Conservation (phyloP, 2,329 filamentous ascomycete genomes). For the Colletotrichum gigasporum region DNA sequence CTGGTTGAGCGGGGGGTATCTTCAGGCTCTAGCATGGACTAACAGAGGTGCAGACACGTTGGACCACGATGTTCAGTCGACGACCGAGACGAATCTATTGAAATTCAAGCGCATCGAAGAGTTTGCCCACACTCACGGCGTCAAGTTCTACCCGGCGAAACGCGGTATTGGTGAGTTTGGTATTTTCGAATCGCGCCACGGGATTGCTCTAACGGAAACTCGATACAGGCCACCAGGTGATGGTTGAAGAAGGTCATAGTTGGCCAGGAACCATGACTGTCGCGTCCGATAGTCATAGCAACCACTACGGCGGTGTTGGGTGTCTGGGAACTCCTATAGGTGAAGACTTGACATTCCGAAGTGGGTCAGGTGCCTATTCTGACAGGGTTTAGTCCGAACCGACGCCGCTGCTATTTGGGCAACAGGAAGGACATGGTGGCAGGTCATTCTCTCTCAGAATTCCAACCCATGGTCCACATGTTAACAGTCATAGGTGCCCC, state of each 20-base stretch:
- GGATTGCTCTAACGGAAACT: too few relatives aligned
- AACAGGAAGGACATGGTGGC: conserved; percentile 86
- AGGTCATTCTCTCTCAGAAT: too few relatives aligned
- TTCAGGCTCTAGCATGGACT: too few relatives aligned
- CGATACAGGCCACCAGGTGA: conserved; percentile 89
- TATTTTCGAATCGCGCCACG: too few relatives aligned
- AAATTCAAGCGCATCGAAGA: conserved; percentile 86
- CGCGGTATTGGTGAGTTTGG: conserved; percentile 80
- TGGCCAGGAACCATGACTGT: conserved; percentile 90
- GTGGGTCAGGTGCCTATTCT: too few relatives aligned
- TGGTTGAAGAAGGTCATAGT: conserved; percentile 83
- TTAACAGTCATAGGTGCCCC: too few relatives aligned
- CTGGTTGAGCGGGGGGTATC: too few relatives aligned
- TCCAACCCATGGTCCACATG: too few relatives aligned
- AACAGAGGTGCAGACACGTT: too few relatives aligned
- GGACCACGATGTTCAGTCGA: conserved; percentile 92
- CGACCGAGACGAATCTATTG: conserved; percentile 77
- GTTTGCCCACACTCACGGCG: conserved; percentile 81
- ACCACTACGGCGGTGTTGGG: conserved; percentile 85
- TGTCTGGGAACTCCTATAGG: conserved; percentile 77
- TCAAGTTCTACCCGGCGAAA: conserved; percentile 81
- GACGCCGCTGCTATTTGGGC: conserved; percentile 90
- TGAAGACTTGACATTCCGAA: too few relatives aligned
- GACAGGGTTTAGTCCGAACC: conserved; percentile 85
- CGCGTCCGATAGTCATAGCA: conserved; percentile 80